phyloP scores from a whole-genome alignment of 495 filamentous ascomycete genomes.

The Aspergillus diversus region DNA sequence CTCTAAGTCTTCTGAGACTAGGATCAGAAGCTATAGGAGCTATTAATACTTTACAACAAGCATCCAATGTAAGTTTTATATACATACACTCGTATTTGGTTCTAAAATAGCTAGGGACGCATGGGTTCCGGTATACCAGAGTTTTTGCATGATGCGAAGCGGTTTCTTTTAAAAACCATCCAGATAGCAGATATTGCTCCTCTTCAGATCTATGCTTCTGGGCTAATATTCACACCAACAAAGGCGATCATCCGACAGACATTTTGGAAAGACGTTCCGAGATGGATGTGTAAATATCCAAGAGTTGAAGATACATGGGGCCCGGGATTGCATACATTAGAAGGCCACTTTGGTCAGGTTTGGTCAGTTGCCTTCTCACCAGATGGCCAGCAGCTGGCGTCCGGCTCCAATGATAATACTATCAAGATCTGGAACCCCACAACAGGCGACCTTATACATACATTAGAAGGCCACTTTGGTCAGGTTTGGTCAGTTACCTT shows the following conservation, averaged over 20 bases:
- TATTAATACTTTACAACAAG: conserved; percentile 9
- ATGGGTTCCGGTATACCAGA: conserved; percentile 21
- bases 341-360: no score
- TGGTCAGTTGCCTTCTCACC: no score
- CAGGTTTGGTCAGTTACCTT: neutral
- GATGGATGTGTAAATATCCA: conserved; percentile 6
- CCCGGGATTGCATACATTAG: conserved; percentile 16
- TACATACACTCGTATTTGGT: neutral
- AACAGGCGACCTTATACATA: no score
- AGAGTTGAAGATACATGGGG: conserved; percentile 14
- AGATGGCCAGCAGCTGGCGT: no score
- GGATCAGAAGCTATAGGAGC: conserved; percentile 27
- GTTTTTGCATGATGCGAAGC: conserved; percentile 39
- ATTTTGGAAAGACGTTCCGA: conserved; percentile 8
- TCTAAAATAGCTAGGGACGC: conserved; percentile 18
- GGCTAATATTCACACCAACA: conserved; percentile 27
- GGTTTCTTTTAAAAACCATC: conserved; percentile 37
- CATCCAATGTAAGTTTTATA: conserved; percentile 7
- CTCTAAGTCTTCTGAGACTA: conserved; percentile 38
- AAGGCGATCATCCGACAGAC: conserved; percentile 29
- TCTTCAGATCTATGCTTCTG: conserved; percentile 30
- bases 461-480: conserved; percentile 13
- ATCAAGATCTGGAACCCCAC: no score
- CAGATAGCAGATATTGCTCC: conserved; percentile 37
- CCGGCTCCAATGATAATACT: no score